phyloP scores from a whole-genome alignment of 805 yeast genomes.

The Ogataea sp. region DNA sequence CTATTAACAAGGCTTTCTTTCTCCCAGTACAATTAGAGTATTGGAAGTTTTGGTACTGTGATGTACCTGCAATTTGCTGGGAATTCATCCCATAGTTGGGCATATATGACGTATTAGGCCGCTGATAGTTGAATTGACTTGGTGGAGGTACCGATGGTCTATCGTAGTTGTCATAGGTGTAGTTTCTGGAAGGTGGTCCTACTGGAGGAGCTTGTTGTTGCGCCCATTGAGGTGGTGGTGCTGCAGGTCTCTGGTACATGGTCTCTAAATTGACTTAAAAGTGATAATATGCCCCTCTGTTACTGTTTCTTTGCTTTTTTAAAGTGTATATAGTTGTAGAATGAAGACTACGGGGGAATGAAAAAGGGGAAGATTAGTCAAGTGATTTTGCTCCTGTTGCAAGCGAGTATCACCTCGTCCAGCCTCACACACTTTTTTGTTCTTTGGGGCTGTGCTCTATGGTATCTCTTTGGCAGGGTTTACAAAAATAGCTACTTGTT shows the following conservation, averaged over 20 bases:
- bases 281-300: background rate
- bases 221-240: slow-evolving; percentile 5
- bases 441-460: too few species aligned
- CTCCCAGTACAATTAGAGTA: slow-evolving; percentile 67
- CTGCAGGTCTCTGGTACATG: slow-evolving; percentile 12
- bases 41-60: slow-evolving; percentile 26
- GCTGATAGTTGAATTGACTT: slow-evolving; percentile 5
- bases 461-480: too few species aligned
- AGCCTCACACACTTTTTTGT: too few species aligned
- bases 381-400: too few species aligned
- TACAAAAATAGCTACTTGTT: too few species aligned
- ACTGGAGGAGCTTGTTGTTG: slow-evolving; percentile 7
- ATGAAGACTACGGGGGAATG: too few species aligned
- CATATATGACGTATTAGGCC: slow-evolving; percentile 5
- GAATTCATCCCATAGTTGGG: slow-evolving; percentile 9
- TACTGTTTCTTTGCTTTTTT: background rate
- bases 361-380: too few species aligned
- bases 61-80: slow-evolving; percentile 25
- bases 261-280: background rate
- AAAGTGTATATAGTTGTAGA: too few species aligned
- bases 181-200: slow-evolving; percentile 1
- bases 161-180: background rate
- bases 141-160: background rate
- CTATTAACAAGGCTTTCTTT: slow-evolving; percentile 68
- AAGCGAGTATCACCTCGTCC: too few species aligned